Evolutionary conservation across 305 asterid species (phyloP).

Genomic region (Fraxinus greggii): DNA sequence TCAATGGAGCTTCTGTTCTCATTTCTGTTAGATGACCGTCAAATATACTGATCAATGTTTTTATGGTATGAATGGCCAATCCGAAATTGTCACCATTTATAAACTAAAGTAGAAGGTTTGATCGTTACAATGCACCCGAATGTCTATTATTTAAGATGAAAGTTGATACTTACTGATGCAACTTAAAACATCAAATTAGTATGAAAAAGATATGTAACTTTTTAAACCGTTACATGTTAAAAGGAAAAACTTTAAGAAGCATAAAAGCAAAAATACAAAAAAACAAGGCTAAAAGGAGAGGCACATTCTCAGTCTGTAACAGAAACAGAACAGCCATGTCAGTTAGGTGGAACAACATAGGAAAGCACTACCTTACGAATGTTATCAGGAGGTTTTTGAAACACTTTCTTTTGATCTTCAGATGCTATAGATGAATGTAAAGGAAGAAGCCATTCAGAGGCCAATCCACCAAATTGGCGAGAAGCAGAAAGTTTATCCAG

Average conservation of each 20-base stretch:
- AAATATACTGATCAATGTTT: background rate
- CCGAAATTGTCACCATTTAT: background rate
- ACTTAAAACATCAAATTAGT: background rate
- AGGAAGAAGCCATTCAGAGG: conserved; percentile 95
- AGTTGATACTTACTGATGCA: background rate
- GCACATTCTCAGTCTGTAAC: background rate
- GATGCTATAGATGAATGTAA: conserved; percentile 92
- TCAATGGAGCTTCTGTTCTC: background rate
- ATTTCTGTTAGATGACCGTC: background rate
- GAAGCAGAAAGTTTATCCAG: conserved; percentile 71
- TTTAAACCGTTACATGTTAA: background rate
- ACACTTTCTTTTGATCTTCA: conserved; percentile 90
- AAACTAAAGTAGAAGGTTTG: background rate
- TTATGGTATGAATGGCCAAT: background rate
- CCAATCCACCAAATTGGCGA: conserved; percentile 71
- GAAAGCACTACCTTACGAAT: conserved; percentile 73
- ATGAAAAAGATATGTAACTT: background rate
- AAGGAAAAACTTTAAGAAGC: conserved; percentile 18
- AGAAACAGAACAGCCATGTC: conserved; percentile 16
- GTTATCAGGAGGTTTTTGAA: conserved; percentile 75
- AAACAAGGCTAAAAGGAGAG: background rate
- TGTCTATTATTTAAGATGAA: background rate
- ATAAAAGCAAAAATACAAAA: conserved; percentile 9
- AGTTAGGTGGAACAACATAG: conserved; percentile 6
- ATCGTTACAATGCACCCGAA: background rate